phyloP scores from a whole-genome alignment of 2,329 filamentous ascomycete species.

The Epichloe bromicola region DNA sequence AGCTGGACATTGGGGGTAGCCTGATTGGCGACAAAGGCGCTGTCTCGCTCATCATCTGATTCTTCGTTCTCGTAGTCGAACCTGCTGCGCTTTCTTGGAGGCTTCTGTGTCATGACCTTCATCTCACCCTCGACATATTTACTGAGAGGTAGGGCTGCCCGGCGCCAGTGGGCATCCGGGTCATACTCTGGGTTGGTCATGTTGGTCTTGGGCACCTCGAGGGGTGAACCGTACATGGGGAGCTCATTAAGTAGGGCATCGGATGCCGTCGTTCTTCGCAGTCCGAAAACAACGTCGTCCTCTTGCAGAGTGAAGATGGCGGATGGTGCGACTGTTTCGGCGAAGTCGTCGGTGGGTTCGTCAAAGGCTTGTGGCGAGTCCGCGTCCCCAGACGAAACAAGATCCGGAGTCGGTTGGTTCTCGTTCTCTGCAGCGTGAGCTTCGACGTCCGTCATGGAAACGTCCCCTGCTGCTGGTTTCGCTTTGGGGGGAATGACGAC shows the following conservation, averaged over 20 bases:
- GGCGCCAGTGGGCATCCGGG: slow-evolving; percentile 60
- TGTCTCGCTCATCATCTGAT: slow-evolving; percentile 43
- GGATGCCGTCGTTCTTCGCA: slow-evolving; percentile 60
- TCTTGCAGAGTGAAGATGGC: slow-evolving; percentile 73
- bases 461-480: slow-evolving; percentile 13
- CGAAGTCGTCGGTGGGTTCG: slow-evolving; percentile 25
- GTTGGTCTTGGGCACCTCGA: slow-evolving; percentile 45
- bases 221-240: slow-evolving; percentile 60
- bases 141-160: slow-evolving; percentile 68
- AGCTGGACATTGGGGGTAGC: slow-evolving; percentile 34
- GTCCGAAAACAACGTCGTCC: slow-evolving; percentile 68
- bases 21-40: slow-evolving; percentile 43
- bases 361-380: slow-evolving; percentile 38
- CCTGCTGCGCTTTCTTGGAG: slow-evolving; percentile 65
- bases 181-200: slow-evolving; percentile 44
- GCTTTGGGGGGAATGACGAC: slow-evolving; percentile 34
- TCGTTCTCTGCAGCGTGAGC: slow-evolving; percentile 24
- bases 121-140: slow-evolving; percentile 79
- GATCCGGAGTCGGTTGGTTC: slow-evolving; percentile 50
- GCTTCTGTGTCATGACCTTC: slow-evolving; percentile 50
- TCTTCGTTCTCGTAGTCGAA: slow-evolving; percentile 69
- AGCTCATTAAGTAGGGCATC: slow-evolving; percentile 70
- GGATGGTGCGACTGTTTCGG: slow-evolving; percentile 51
- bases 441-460: slow-evolving; percentile 22
- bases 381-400: slow-evolving; percentile 50